phyloP scores from a whole-genome alignment of 192 early-diverging fungal genomes.

The Borealophlyctis nickersoniae region DNA sequence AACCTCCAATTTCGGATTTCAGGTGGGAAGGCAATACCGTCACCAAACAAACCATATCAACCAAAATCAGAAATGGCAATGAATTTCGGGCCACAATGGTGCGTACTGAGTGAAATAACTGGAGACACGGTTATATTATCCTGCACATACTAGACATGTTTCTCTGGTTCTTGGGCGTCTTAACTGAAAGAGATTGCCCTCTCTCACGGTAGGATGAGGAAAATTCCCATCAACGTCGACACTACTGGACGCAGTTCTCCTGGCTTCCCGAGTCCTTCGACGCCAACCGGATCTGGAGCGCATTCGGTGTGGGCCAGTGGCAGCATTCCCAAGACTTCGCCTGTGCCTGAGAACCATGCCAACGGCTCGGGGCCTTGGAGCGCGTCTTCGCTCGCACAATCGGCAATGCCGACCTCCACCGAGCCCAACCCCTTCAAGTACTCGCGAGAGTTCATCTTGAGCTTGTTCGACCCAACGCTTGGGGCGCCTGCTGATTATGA shows the following conservation, averaged over 20 bases:
- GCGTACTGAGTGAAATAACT: neutral
- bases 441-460: slow-evolving; percentile 42
- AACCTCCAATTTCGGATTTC: no score
- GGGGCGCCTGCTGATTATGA: slow-evolving; percentile 28
- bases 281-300: neutral
- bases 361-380: neutral
- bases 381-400: neutral
- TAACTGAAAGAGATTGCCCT: neutral
- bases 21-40: no score
- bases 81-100: slow-evolving; percentile 36
- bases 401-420: neutral
- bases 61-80: slow-evolving; percentile 30
- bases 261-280: slow-evolving; percentile 18
- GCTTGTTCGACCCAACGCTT: slow-evolving; percentile 33
- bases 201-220: slow-evolving; percentile 23
- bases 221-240: slow-evolving; percentile 28
- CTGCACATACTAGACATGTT: neutral
- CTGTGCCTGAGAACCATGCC: neutral
- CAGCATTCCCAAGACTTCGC: neutral
- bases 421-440: slow-evolving; percentile 19
- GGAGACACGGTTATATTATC: neutral
- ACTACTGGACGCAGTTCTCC: slow-evolving; percentile 20
- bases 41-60: no score
- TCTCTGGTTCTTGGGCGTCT: neutral
- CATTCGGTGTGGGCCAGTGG: slow-evolving; percentile 8